Evolutionary conservation across 306 rosid species (phyloP).

Genomic region (Pterocarpus macrocarpus): DNA sequence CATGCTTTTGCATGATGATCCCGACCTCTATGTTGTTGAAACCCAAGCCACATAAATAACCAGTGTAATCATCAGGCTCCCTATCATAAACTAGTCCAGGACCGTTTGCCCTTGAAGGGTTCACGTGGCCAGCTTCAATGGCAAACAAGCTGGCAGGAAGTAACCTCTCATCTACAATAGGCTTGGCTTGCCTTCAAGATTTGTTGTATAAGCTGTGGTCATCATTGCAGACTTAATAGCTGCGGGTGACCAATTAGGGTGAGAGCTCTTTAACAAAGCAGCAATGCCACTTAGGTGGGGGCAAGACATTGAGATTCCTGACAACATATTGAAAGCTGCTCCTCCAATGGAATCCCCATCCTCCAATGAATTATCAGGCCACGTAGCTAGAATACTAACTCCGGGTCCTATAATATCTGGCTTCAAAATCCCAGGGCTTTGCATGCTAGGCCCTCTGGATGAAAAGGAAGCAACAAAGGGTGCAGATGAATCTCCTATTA

Average conservation of each 20-base stretch:
- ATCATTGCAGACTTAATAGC: slow-evolving; percentile 82
- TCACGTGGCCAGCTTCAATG: slow-evolving; percentile 79
- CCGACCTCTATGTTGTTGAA: slow-evolving; percentile 1
- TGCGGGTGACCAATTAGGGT: slow-evolving; percentile 80
- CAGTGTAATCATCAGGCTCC: slow-evolving; percentile 70
- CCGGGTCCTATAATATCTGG: slow-evolving; percentile 82
- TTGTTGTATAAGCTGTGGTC: slow-evolving; percentile 62
- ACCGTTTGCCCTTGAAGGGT: slow-evolving; percentile 71
- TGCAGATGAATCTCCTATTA: slow-evolving; percentile 57
- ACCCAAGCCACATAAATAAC: slow-evolving; percentile 76
- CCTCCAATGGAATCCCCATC: slow-evolving; percentile 40
- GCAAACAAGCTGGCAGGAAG: slow-evolving; percentile 71
- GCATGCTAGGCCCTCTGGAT: slow-evolving; percentile 77
- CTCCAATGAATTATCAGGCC: slow-evolving; percentile 52
- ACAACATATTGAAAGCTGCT: slow-evolving; percentile 61
- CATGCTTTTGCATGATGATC: slow-evolving; percentile 51
- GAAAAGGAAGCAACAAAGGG: slow-evolving; percentile 71
- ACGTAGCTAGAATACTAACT: slow-evolving; percentile 69
- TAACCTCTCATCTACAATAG: slow-evolving; percentile 60
- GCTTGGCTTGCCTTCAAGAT: slow-evolving; percentile 40
- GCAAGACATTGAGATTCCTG: slow-evolving; percentile 88
- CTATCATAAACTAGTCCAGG: slow-evolving; percentile 79
- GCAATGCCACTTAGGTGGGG: slow-evolving; percentile 84
- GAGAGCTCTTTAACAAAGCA: slow-evolving; percentile 79
- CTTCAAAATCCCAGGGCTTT: slow-evolving; percentile 82